Conservation (phyloP, 805 yeast species). For the Candida schatavii region DNA sequence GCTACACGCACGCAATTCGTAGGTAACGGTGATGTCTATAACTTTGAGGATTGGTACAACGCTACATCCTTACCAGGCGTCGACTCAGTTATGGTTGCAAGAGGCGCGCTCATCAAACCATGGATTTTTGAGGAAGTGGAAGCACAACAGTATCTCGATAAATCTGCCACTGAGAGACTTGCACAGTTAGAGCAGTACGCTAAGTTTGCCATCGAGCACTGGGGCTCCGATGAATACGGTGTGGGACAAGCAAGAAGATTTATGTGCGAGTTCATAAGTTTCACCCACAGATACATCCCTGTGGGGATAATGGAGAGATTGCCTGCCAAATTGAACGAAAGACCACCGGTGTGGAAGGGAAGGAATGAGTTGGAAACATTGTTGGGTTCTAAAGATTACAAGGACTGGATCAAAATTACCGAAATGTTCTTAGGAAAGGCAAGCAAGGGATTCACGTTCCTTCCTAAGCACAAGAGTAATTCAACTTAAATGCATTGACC, state of each 20-base stretch:
- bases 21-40: conserved; percentile 93
- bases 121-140: conserved; percentile 98
- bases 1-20: conserved; percentile 69
- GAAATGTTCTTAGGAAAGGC: conserved; percentile 94
- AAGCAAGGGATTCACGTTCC: conserved; percentile 68
- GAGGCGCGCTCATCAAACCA: conserved; percentile 97
- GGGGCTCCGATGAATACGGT: conserved; percentile 98
- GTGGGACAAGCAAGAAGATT: conserved; percentile 82
- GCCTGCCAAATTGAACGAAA: conserved; percentile 87
- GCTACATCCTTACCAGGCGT: conserved; percentile 65
- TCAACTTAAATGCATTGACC: conserved; percentile 55
- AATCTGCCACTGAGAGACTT: conserved; percentile 84
- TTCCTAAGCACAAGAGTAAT: conserved; percentile 94
- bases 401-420: conserved; percentile 93
- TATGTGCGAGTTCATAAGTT: conserved; percentile 90
- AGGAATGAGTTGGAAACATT: conserved; percentile 90
- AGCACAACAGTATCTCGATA: conserved; percentile 84
- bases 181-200: conserved; percentile 70
- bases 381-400: conserved; percentile 78
- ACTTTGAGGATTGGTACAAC: conserved; percentile 83
- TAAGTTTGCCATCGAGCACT: conserved; percentile 83
- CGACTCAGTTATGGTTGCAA: conserved; percentile 95
- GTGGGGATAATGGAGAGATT: conserved; percentile 85
- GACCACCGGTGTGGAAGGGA: conserved; percentile 93
- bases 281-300: conserved; percentile 92